Evolutionary conservation across 2,329 filamentous ascomycete genomes (phyloP).

Genomic region (Canariomyces notabilis): DNA sequence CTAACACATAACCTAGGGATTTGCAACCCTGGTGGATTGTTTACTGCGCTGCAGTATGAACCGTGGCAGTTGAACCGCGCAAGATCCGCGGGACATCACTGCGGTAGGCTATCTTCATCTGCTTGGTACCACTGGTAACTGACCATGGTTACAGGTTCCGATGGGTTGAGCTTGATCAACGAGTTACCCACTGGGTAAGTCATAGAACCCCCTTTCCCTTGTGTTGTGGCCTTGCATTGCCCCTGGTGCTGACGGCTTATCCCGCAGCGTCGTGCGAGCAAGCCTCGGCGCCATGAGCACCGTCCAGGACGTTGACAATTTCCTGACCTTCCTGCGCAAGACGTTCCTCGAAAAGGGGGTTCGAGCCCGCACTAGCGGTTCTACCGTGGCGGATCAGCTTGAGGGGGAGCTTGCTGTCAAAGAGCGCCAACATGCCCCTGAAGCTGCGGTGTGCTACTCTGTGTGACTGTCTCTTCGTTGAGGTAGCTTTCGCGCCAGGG

Average conservation of each 20-base stretch:
- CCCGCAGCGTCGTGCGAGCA: conserved; percentile 50
- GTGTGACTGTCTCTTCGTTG: neutral
- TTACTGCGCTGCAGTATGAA: conserved; percentile 45
- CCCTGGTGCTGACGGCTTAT: neutral
- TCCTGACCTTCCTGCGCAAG: conserved; percentile 42
- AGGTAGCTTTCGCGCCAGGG: too few species aligned
- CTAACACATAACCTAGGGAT: conserved; percentile 32
- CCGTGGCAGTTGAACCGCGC: conserved; percentile 51
- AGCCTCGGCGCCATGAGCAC: conserved; percentile 60
- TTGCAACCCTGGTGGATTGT: conserved; percentile 44
- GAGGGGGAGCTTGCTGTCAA: neutral
- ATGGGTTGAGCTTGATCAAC: conserved; percentile 48
- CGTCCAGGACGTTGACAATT: conserved; percentile 45
- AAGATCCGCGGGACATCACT: conserved; percentile 53
- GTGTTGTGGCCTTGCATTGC: neutral
- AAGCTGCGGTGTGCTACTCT: neutral
- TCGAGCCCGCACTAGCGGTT: neutral
- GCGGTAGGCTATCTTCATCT: conserved; percentile 30
- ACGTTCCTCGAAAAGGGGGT: conserved; percentile 30
- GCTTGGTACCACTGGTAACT: neutral
- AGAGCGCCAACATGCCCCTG: neutral
- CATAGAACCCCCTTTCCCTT: neutral
- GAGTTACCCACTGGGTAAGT: conserved; percentile 49
- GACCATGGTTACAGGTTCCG: conserved; percentile 30
- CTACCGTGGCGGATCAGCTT: neutral